These are phyloP conservation scores for Macrophomina tecta DNA, from an alignment of 2,329 filamentous ascomycete genomes.

Conservation along the genomic window DNA sequence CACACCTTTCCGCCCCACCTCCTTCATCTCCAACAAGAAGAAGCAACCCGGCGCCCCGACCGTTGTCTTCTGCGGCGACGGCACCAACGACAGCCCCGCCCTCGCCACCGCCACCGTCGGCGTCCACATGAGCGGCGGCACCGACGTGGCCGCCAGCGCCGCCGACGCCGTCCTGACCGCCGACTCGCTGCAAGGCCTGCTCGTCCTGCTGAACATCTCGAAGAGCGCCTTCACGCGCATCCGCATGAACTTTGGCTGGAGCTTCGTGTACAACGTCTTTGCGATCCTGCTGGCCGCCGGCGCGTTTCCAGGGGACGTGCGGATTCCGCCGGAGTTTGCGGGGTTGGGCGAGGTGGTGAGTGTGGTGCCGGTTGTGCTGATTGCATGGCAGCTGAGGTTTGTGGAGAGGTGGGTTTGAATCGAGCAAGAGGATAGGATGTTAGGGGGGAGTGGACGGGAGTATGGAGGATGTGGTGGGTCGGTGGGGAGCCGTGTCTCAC, in stretches of 20 bases:
- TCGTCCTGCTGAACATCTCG: constrained; percentile 63
- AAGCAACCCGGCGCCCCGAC: not conserved
- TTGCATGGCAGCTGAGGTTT: constrained; percentile 58
- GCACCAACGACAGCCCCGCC: constrained; percentile 78
- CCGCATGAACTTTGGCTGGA: constrained; percentile 73
- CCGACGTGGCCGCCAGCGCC: constrained; percentile 69
- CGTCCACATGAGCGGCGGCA: constrained; percentile 64
- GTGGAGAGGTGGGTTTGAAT: constrained; percentile 7
- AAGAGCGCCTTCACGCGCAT: constrained; percentile 48
- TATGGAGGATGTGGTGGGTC: too few relatives aligned
- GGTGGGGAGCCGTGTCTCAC: too few relatives aligned
- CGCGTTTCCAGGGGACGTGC: constrained; percentile 61
- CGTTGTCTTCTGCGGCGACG: constrained; percentile 70
- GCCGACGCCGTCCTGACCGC: constrained; percentile 56
- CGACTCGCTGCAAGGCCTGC: constrained; percentile 42
- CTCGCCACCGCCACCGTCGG: constrained; percentile 74
- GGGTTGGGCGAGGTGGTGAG: constrained; percentile 77
- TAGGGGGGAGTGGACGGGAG: too few relatives aligned
- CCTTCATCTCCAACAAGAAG: constrained; percentile 28
- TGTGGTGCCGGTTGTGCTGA: constrained; percentile 70
- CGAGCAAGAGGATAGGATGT: not conserved
- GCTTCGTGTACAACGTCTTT: constrained; percentile 71
- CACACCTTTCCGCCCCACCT: constrained; percentile 30
- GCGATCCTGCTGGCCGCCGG: constrained; percentile 72
- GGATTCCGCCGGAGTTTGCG: constrained; percentile 68